Percentiles rank a stretch among this genome's conserved stretches.
Conservation (phyloP, 768 basidiomycete species). For the Phylloporus sp. region DNA sequence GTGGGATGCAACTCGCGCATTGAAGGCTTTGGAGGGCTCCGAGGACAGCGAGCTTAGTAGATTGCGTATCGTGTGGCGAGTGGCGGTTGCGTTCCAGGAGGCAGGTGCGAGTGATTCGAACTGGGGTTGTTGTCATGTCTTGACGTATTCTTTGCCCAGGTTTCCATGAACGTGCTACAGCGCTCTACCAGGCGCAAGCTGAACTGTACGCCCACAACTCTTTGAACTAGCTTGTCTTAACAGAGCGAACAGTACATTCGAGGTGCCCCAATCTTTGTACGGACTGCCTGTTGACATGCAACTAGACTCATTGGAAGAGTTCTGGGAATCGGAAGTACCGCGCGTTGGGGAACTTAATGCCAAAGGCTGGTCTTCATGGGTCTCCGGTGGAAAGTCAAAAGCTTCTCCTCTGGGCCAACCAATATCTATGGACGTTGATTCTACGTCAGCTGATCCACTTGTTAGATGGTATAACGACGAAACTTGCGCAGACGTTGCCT, state of each 20-base stretch:
- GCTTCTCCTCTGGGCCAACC: conserved; percentile 3
- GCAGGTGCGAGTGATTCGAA: conserved; percentile 51
- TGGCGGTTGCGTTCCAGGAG: conserved; percentile 54
- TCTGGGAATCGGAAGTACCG: conserved; percentile 81
- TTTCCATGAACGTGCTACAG: conserved; percentile 67
- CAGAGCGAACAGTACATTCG: conserved; percentile 48
- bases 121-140: neutral
- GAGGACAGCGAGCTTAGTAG: conserved; percentile 48
- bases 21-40: conserved; percentile 38
- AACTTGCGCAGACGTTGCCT: conserved; percentile 40
- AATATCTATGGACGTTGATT: conserved; percentile 17
- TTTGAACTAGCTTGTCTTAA: conserved; percentile 5
- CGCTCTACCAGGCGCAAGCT: conserved; percentile 79
- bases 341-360: conserved; percentile 68
- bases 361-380: conserved; percentile 68
- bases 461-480: conserved; percentile 63
- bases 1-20: conserved; percentile 46
- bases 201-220: conserved; percentile 56
- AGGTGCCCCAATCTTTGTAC: conserved; percentile 45
- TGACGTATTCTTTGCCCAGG: conserved; percentile 39
- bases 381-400: conserved; percentile 41
- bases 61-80: conserved; percentile 69
- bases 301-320: conserved; percentile 65
- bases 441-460: conserved; percentile 56
- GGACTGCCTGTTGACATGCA: conserved; percentile 43